phyloP scores from a whole-genome alignment of 495 filamentous ascomycete species.

The Neurospora intermedia region DNA sequence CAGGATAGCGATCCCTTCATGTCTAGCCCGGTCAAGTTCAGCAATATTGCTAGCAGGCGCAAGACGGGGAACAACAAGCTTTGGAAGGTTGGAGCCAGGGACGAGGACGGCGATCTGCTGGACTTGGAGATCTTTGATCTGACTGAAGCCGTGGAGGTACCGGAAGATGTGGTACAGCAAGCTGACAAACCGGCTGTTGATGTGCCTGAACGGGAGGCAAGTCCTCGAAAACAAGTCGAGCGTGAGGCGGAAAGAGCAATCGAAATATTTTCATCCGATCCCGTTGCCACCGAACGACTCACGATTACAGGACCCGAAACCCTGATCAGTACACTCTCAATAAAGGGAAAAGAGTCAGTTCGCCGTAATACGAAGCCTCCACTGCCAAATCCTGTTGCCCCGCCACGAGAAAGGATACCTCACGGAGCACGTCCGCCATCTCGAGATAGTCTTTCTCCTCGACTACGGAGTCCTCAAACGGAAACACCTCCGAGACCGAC shows the following conservation, averaged over 20 bases:
- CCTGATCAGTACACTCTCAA: neutral
- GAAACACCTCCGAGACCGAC: neutral
- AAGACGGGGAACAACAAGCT: constrained; percentile 23
- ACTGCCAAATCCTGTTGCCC: neutral
- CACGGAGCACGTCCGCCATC: neutral
- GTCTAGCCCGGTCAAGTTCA: constrained; percentile 16
- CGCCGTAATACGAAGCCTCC: neutral
- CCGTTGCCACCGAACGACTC: neutral
- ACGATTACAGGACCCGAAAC: neutral
- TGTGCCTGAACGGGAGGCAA: neutral
- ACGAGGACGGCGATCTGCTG: constrained; percentile 48
- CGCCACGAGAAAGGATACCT: neutral
- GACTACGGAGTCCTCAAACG: neutral
- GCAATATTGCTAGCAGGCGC: constrained; percentile 15
- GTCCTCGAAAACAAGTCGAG: neutral
- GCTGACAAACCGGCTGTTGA: neutral
- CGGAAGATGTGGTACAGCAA: neutral
- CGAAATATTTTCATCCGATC: neutral
- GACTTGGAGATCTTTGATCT: constrained; percentile 48
- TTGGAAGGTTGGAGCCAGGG: constrained; percentile 61
- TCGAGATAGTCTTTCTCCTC: neutral
- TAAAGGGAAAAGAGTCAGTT: neutral
- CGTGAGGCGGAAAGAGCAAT: neutral
- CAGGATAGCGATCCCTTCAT: constrained; percentile 28
- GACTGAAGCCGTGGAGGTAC: constrained; percentile 25